phyloP scores from a whole-genome alignment of 2,329 filamentous ascomycete genomes.

The Aphanocladium album region DNA sequence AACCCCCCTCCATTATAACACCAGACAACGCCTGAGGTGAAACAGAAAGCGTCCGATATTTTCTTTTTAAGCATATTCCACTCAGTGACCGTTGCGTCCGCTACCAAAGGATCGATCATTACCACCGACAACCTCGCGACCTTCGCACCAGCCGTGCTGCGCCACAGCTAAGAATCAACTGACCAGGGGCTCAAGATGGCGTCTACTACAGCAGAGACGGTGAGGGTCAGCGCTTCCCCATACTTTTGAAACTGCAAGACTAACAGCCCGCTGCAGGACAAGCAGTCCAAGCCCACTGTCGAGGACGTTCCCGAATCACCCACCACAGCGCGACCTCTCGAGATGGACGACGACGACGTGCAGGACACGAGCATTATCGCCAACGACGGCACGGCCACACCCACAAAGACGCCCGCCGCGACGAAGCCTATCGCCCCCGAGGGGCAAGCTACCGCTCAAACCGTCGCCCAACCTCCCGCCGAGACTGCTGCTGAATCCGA shows the following conservation, averaged over 20 bases:
- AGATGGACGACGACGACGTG: conserved; percentile 66
- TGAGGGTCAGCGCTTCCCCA: conserved; percentile 3
- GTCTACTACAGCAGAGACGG: conserved; percentile 14
- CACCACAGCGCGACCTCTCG: conserved; percentile 59
- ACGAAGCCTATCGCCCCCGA: conserved; percentile 21
- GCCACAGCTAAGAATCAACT: conserved; percentile 5
- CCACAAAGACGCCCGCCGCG: conserved; percentile 13
- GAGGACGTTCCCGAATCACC: conserved; percentile 55
- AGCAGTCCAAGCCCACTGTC: conserved; percentile 25
- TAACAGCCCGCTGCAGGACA: conserved; percentile 31
- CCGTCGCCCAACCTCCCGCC: conserved; percentile 19
- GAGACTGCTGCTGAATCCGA: conserved; percentile 30
- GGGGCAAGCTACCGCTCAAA: conserved; percentile 19
- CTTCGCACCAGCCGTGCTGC: neutral
- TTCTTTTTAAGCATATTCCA: neutral
- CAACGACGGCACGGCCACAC: conserved; percentile 32
- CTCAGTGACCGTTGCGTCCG: neutral
- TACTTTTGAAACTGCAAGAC: conserved; percentile 6
- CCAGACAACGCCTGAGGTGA: conserved; percentile 16
- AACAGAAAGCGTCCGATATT: conserved; percentile 15
- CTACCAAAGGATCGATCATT: neutral
- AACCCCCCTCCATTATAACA: conserved; percentile 26
- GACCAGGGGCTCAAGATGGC: conserved; percentile 14
- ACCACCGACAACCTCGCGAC: neutral
- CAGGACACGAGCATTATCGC: conserved; percentile 53